A percentile compares a stretch with the other conserved stretches of the same genome.
Conservation (phyloP, 1,284 basidiomycete species). For the Ceratobasidium sp. region DNA sequence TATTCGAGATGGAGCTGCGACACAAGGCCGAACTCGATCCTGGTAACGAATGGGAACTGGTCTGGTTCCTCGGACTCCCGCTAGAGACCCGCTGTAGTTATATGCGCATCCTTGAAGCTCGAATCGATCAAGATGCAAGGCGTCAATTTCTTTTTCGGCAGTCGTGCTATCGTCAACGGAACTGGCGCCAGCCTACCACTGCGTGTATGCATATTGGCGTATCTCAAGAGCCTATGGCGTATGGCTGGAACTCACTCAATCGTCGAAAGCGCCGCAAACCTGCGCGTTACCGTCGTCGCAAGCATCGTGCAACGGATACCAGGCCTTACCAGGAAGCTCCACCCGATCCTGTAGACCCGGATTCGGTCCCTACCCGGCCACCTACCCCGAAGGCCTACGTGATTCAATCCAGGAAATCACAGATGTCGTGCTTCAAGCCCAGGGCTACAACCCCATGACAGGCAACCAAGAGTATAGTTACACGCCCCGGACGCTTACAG, state of each 20-base stretch:
- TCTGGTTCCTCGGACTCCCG: conserved; percentile 20
- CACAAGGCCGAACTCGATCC: too few relatives aligned
- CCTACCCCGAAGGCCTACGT: neutral
- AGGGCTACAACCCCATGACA: neutral
- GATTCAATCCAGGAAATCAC: neutral
- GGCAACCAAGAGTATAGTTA: neutral
- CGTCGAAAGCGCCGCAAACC: neutral
- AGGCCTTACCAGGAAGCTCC: neutral
- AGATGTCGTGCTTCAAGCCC: neutral
- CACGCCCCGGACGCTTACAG: neutral
- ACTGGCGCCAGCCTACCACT: neutral
- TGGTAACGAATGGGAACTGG: conserved; percentile 24
- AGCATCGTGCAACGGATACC: neutral
- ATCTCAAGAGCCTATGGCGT: neutral
- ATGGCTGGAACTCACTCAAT: neutral
- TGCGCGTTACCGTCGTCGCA: neutral
- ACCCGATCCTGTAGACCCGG: neutral
- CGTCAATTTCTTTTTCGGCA: neutral
- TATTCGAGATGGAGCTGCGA: too few relatives aligned
- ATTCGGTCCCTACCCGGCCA: neutral
- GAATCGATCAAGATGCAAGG: neutral
- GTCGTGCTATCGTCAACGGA: neutral
- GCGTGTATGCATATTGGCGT: neutral
- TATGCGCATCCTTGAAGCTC: conserved; percentile 1
- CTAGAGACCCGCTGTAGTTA: conserved; percentile 2